These are phyloP conservation scores for Diaporthe humulicola DNA, from an alignment of 2,329 filamentous ascomycete species.

Conservation along the genomic window DNA sequence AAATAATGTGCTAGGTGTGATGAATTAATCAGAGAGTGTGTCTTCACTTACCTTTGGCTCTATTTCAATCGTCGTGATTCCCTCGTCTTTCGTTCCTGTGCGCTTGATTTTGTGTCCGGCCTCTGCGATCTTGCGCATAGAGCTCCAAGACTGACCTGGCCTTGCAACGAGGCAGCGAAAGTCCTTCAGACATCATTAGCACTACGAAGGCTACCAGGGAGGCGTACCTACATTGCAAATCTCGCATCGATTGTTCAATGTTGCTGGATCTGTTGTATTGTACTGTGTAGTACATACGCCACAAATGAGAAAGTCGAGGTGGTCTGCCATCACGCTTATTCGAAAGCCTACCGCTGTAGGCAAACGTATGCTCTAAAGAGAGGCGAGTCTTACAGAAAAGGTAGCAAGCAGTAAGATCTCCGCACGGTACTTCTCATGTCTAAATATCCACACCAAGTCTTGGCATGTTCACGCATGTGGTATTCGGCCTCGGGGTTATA, in stretches of 20 bases:
- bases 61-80: neutral
- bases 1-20: neutral
- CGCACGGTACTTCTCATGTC: neutral
- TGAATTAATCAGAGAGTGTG: neutral
- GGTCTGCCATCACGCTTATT: neutral
- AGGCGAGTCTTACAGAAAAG: neutral
- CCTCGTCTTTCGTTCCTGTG: neutral
- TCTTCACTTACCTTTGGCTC: neutral
- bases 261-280: slow-evolving; percentile 12
- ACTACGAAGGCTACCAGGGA: neutral
- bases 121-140: neutral
- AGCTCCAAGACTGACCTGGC: slow-evolving; percentile 3
- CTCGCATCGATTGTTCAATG: neutral
- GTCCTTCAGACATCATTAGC: neutral
- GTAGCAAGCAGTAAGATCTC: neutral
- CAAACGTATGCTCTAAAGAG: neutral
- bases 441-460: neutral
- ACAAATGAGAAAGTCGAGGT: neutral
- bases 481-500: neutral
- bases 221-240: neutral
- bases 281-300: neutral
- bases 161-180: neutral
- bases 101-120: neutral
- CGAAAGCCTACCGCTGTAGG: neutral
- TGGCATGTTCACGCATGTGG: neutral